phyloP scores from a whole-genome alignment of 768 basidiomycete genomes.

The Erythrobasidium yunnanense region DNA sequence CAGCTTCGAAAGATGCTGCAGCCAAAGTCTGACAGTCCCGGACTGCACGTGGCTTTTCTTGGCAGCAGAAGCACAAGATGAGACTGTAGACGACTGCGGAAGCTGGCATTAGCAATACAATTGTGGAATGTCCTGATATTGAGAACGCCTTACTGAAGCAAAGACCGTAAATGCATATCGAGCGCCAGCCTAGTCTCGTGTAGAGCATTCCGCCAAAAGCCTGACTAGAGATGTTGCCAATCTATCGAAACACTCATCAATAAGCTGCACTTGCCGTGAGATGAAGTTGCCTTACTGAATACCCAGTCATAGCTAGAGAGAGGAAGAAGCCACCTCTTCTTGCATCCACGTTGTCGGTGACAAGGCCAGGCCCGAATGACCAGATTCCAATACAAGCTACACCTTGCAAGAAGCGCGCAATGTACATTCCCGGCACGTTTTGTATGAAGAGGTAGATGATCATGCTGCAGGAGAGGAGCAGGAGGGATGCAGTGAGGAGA shows the following conservation, averaged over 20 bases:
- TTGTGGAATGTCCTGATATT: background rate
- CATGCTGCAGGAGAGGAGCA: background rate
- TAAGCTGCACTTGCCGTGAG: no score
- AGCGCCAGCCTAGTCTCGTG: background rate
- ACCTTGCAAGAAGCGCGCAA: background rate
- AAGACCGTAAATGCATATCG: conserved; percentile 1
- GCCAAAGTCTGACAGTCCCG: background rate
- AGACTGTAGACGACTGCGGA: background rate
- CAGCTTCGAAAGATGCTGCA: no score
- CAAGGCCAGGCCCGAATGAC: background rate
- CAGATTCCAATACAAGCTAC: background rate
- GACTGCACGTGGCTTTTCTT: background rate
- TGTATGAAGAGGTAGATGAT: background rate
- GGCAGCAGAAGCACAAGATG: background rate
- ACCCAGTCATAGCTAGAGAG: background rate
- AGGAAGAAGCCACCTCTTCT: background rate
- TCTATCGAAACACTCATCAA: background rate
- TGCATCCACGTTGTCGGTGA: background rate
- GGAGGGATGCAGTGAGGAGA: background rate
- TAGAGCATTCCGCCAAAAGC: conserved; percentile 9
- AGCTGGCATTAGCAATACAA: background rate
- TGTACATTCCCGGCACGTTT: background rate
- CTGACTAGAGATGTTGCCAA: background rate
- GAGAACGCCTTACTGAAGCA: background rate
- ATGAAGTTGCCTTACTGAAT: no score